Conservation (phyloP, 192 early-diverging fungal genomes). For the Entomortierella chlamydospora region DNA sequence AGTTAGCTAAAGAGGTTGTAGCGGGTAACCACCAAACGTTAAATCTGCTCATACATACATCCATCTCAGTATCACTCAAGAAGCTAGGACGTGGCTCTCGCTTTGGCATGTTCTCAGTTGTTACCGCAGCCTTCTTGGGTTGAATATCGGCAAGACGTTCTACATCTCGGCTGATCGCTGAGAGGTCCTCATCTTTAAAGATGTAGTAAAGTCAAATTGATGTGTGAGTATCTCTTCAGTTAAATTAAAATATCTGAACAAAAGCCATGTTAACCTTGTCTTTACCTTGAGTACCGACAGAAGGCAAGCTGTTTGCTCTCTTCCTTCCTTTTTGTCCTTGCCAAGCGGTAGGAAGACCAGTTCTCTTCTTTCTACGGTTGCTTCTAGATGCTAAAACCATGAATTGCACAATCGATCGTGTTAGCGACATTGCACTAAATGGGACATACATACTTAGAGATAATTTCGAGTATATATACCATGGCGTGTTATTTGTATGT, state of each 20-base stretch:
- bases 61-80: conserved; percentile 73
- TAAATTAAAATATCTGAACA: neutral
- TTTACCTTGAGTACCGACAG: conserved; percentile 45
- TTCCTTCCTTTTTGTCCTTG: conserved; percentile 42
- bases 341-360: conserved; percentile 37
- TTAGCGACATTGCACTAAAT: neutral
- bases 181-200: conserved; percentile 11
- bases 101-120: conserved; percentile 12
- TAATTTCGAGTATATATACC: conserved; percentile 7
- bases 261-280: neutral
- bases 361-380: conserved; percentile 28
- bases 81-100: conserved; percentile 43
- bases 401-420: neutral
- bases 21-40: too few relatives aligned
- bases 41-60: conserved; percentile 32
- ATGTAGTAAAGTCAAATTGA: neutral
- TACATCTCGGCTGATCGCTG: neutral
- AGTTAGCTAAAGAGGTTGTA: neutral
- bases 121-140: conserved; percentile 16
- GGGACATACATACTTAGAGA: neutral
- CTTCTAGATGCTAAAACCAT: conserved; percentile 19
- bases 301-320: conserved; percentile 50
- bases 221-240: neutral
- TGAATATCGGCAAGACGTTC: conserved; percentile 25
- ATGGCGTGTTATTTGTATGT: conserved; percentile 26